Evolutionary conservation across 768 basidiomycete species (phyloP).

Genomic region (Galerina marginata): DNA sequence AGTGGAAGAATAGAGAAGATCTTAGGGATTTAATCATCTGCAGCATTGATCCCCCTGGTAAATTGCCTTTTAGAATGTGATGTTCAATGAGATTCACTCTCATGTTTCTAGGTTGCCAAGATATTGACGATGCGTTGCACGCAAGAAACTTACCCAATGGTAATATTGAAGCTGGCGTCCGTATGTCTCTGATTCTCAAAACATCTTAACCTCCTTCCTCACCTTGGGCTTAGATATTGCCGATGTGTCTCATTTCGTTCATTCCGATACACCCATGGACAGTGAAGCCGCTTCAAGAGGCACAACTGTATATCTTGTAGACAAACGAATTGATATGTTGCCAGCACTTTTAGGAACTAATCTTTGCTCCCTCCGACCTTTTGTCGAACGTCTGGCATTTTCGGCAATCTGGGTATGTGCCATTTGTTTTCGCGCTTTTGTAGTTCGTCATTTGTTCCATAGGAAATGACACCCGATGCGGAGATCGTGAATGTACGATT

Average conservation of each 20-base stretch:
- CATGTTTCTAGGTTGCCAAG: slow-evolving; percentile 76
- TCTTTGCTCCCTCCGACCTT: slow-evolving; percentile 88
- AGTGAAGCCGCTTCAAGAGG: slow-evolving; percentile 94
- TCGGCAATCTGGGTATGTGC: slow-evolving; percentile 88
- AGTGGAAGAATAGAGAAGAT: slow-evolving; percentile 89
- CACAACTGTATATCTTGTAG: slow-evolving; percentile 97
- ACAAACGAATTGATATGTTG: slow-evolving; percentile 99
- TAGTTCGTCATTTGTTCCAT: slow-evolving; percentile 8
- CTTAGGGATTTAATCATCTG: slow-evolving; percentile 85
- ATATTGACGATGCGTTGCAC: slow-evolving; percentile 98
- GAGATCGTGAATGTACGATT: slow-evolving; percentile 91
- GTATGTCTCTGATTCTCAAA: slow-evolving; percentile 58
- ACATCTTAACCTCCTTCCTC: neutral
- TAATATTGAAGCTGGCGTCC: slow-evolving; percentile 96
- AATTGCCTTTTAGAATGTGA: slow-evolving; percentile 14
- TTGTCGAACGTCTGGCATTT: slow-evolving; percentile 94
- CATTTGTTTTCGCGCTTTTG: neutral
- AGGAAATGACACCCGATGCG: slow-evolving; percentile 91
- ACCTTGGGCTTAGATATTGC: slow-evolving; percentile 78
- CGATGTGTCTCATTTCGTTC: slow-evolving; percentile 97
- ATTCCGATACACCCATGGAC: slow-evolving; percentile 94
- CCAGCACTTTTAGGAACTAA: slow-evolving; percentile 94
- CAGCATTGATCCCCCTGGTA: slow-evolving; percentile 96
- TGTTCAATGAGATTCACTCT: neutral
- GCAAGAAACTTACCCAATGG: slow-evolving; percentile 88